Evolutionary conservation across 1,284 basidiomycete species (phyloP), one percentile per base, ranked within the genome.

Genomic region (Cryptococcus hybrid): DNA sequence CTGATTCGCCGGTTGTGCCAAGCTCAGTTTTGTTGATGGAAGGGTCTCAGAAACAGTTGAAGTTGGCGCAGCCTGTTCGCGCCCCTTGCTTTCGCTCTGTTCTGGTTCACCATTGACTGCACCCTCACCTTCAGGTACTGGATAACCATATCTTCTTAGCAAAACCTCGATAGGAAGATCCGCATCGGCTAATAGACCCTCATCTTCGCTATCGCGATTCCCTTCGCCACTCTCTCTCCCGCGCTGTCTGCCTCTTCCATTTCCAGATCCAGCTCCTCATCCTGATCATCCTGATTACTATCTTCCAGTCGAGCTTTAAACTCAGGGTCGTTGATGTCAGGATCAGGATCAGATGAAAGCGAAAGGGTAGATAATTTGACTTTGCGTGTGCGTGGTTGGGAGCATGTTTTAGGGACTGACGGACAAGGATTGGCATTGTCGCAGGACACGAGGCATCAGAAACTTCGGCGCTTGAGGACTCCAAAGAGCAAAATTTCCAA

Each of bases 151-250:
- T 58, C 80, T 77, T 54, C 73, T 74, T 59, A 83, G 70, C 1
- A 84, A 71, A 65, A 82, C 82, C 58, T 83, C 82, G 52, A 84
- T 80, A 0, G 82, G 80, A 51, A 84, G 47, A 56, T 83, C 77
- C 18, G 82, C 81, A 64, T 83, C 82, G 3, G 78, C 78, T 13
- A 76, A 66, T 0, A 83, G 70, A 0, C 80, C 82, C 44, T 79
- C 81, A 61, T 83, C 77, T 64, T 82, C 81, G 44, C 78, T 78
- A 52, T 80, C 79, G 15, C 37, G 15, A 30, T 42, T 30, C 15
- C 11, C 18, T 8, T 1, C 69, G 30, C 30, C 30, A 4, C 4
- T 30, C 3, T 30, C 30, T 30, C 30, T 30, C 4, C 30, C 30
- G 30, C 30, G 30, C 4, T 4, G 12, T 55, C 56, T n/a, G 51